Evolutionary conservation across 148 eudicot species (phyloP), one percentile per base, ranked within the genome.

Genomic region (Dianthus caryophyllus): DNA sequence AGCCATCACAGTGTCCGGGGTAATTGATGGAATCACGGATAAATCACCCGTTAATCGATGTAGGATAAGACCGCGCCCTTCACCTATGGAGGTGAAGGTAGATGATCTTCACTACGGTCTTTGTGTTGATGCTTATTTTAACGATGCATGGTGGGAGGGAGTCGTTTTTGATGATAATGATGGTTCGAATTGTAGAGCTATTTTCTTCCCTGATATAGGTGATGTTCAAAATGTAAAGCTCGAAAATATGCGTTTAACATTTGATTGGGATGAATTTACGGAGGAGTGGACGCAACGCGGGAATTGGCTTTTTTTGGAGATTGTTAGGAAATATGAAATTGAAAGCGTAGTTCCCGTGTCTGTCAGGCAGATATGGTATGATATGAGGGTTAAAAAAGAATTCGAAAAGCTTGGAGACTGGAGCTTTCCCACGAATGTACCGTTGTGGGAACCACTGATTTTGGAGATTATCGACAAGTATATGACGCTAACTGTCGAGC

Each of bases 131-230:
- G 78, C 80, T 68, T 84, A 77, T 71, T 43, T 72, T 27, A 10
- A 75, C 1, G 93, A 85, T 9, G 97, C 96, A 17, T 95, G 99
- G 99, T 95, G 99, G 99, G 99, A 95, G 85, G 99, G 99, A 60
- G 97, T 95, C 63, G 71, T 95, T 60, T 86, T 88, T 59, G 94
- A 85, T 65, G 64, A 64, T 33, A 70, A 86, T 38, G 78, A 68
- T 30, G 71, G 78, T 36, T 78, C 79, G 17, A 69, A 75, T 7
- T 39, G 56, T 13, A 71, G 97, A 53, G 76, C 65, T 17, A 68
- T 95, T 59, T 90, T 95, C 81, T 95, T 95, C 57, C 99, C 99
- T 2, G 99, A 95, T 74, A 29, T 82, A 63, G 99, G 96, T 14
- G 99, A 90, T 76, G 85, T 82, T 68, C 49, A 83, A 62, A 48